A percentile compares a stretch with the other conserved stretches of the same genome.
Conservation (phyloP, 306 rosid species). For the Hippophae gyantsensis region DNA sequence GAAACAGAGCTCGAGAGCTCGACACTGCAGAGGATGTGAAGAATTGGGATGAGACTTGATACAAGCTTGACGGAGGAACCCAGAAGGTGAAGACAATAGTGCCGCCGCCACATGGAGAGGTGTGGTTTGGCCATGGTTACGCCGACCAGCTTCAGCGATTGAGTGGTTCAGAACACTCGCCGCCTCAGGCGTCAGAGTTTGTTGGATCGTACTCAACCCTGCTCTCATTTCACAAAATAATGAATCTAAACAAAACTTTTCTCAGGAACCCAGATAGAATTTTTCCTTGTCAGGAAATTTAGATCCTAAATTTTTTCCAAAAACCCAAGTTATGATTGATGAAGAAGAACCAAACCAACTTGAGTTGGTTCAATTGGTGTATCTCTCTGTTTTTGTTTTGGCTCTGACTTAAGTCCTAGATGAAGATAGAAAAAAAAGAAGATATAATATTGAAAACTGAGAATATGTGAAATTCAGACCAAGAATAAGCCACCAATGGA, state of each 20-base stretch:
- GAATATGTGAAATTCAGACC: neutral
- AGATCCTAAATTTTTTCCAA: too few species aligned
- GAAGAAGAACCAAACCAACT: too few species aligned
- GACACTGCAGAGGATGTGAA: constrained; percentile 94
- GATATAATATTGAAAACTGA: neutral
- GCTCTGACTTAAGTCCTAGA: too few species aligned
- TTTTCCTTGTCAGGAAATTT: too few species aligned
- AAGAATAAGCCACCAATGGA: constrained; percentile 18
- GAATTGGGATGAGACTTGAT: constrained; percentile 96
- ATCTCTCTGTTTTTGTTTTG: too few species aligned
- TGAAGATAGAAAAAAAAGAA: too few species aligned
- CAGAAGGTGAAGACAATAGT: constrained; percentile 62
- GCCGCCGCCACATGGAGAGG: constrained; percentile 95
- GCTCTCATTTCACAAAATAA: constrained; percentile 73
- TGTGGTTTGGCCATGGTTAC: constrained; percentile 93
- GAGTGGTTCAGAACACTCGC: constrained; percentile 80
- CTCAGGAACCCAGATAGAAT: neutral
- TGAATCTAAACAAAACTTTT: too few species aligned
- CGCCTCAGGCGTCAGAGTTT: constrained; percentile 98
- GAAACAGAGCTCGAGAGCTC: constrained; percentile 91
- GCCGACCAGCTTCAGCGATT: constrained; percentile 83
- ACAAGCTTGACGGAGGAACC: constrained; percentile 83
- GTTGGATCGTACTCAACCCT: constrained; percentile 88
- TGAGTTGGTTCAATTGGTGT: too few species aligned
- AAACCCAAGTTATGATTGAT: too few species aligned